Evolutionary conservation across 108 stramenopile genomes (phyloP).

Genomic region (Skeletonema tropicum): DNA sequence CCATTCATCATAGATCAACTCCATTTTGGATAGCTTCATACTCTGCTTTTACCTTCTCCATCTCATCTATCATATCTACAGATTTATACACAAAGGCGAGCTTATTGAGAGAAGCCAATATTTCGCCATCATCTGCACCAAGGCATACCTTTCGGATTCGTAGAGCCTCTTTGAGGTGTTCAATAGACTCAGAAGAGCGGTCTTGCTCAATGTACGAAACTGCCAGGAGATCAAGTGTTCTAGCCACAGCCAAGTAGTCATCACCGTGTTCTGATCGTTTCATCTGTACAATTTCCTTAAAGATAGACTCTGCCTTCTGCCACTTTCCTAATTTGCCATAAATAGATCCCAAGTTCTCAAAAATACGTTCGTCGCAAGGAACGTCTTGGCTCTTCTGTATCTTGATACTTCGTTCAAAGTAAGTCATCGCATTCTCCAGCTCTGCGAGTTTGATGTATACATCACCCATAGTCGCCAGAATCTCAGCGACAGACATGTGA

Average conservation of each 20-base stretch:
- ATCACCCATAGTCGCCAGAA: slow-evolving; percentile 53
- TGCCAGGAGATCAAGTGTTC: slow-evolving; percentile 49
- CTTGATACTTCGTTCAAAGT: slow-evolving; percentile 47
- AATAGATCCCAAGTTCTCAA: slow-evolving; percentile 54
- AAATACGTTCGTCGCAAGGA: slow-evolving; percentile 35
- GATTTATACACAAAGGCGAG: slow-evolving; percentile 57
- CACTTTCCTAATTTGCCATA: slow-evolving; percentile 55
- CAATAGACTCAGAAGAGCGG: slow-evolving; percentile 38
- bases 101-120: slow-evolving; percentile 50
- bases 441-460: slow-evolving; percentile 52
- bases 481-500: slow-evolving; percentile 50
- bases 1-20: not conserved
- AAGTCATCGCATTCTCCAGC: slow-evolving; percentile 43
- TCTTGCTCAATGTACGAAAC: slow-evolving; percentile 56
- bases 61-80: slow-evolving; percentile 46
- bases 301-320: slow-evolving; percentile 48
- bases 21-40: slow-evolving; percentile 42
- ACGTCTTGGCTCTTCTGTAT: slow-evolving; percentile 39
- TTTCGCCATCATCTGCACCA: slow-evolving; percentile 38
- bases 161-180: slow-evolving; percentile 50
- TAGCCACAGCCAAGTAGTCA: slow-evolving; percentile 43
- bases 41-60: slow-evolving; percentile 40
- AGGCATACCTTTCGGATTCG: slow-evolving; percentile 48
- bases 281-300: slow-evolving; percentile 38
- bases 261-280: slow-evolving; percentile 39